Evolutionary conservation across 352 stramenopile genomes (phyloP), one percentile per base, ranked within the genome.

Genomic region (Peronospora destructor): DNA sequence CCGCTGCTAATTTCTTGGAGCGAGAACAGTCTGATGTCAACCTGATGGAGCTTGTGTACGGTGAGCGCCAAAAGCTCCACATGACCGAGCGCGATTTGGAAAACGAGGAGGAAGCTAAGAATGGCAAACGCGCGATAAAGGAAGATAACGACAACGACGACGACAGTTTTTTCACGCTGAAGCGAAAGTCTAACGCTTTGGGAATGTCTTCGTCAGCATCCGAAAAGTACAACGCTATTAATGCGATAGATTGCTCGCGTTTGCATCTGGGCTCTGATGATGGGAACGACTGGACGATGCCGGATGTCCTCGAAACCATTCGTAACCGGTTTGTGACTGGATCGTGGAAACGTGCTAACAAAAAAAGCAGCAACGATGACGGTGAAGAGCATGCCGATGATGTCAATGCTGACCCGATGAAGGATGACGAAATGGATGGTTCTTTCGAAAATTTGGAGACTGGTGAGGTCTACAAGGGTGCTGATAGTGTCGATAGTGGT

Each of bases 371-470:
- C 8, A 64, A 66, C 1, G 73, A 63, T 14, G 77, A 84, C 9
- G 73, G 78, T 4, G 71, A 63, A 3, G 35, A 66, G 10, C 68
- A 80, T 2, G 61, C 59, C 17, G 71, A 69, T 12, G 66, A 55
- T 9, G 70, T 55, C 9, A 62, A 72, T 23, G 69, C 58, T 0
- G 73, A 81, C 23, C 72, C 58, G 25, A 43, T 86, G 39, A 91
- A 95, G 25, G 90, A 96, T 45, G 85, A 97, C 0, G 76, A 83
- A 28, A 77, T 97, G 76, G 85, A 95, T 29, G 96, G 95, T 23
- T 96, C 97, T 34, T 99, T 99, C 71, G 95, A 98, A 68, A 95
- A 99, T 49, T 75, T 99, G 29, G 93, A 98, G 73, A 97, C 88
- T 11, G 89, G 91, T 1, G 89, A 97, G 45, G 77, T 62, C 17